phyloP scores from a whole-genome alignment of 2,329 filamentous ascomycete genomes.

The Diplodia scrobiculata region DNA sequence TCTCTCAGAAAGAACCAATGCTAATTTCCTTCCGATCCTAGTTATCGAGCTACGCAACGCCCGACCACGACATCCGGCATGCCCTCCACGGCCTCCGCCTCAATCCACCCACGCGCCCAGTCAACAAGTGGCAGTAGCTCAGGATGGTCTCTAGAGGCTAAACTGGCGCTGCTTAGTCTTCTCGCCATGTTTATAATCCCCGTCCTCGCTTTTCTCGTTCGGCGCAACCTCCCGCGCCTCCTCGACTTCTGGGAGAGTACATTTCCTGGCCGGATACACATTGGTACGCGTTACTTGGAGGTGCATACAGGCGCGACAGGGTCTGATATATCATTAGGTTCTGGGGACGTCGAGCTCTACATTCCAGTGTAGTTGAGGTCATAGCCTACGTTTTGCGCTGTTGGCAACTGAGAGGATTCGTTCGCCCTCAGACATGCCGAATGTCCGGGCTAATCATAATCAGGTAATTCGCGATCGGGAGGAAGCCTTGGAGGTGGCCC shows the following conservation, averaged over 20 bases:
- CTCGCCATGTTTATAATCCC: background rate
- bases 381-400: background rate
- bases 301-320: background rate
- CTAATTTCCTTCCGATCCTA: too few relatives aligned
- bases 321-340: background rate
- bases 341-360: background rate
- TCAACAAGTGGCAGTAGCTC: background rate
- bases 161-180: background rate
- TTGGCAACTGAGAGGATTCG: too few relatives aligned
- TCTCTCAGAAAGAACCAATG: too few relatives aligned
- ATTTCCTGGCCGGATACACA: background rate
- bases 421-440: too few relatives aligned
- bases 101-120: background rate
- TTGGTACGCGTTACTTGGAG: background rate
- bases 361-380: background rate
- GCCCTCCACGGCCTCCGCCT: background rate
- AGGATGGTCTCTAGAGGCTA: background rate
- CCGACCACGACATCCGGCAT: background rate
- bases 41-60: too few relatives aligned
- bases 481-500: too few relatives aligned
- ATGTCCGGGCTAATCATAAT: too few relatives aligned
- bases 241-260: background rate
- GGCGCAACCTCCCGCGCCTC: background rate
- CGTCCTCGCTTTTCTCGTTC: background rate
- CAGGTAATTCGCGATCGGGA: too few relatives aligned